A percentile compares a stretch with the other conserved stretches of the same genome.
Evolutionary conservation across 495 filamentous ascomycete species (phyloP).

Genomic region (Bryoglossum gracile): DNA sequence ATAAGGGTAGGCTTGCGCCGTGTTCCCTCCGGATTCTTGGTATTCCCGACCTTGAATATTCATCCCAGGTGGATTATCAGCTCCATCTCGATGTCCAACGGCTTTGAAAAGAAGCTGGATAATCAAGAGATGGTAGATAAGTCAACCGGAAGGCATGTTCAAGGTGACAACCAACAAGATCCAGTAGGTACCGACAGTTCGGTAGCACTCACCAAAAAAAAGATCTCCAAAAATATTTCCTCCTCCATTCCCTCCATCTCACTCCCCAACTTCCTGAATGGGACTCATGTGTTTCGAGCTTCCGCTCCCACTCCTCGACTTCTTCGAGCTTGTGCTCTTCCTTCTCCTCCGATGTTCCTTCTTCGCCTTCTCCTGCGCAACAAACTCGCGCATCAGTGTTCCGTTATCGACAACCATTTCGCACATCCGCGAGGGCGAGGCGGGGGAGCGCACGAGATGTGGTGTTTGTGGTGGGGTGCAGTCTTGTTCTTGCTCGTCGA

Average conservation of each 20-base stretch:
- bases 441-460: slow-evolving; percentile 14
- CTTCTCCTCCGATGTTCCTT: slow-evolving; percentile 14
- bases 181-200: no score
- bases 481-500: slow-evolving; percentile 24
- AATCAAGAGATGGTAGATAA: no score
- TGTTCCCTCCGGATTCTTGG: slow-evolving; percentile 7
- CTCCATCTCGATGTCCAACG: no score
- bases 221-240: no score
- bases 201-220: no score
- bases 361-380: slow-evolving; percentile 22
- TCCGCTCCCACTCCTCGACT: slow-evolving; percentile 18
- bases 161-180: no score
- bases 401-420: slow-evolving; percentile 19
- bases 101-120: no score
- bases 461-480: slow-evolving; percentile 21
- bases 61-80: no score
- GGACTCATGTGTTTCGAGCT: slow-evolving; percentile 22
- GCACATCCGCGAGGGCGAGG: slow-evolving; percentile 9
- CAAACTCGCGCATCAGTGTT: slow-evolving; percentile 19
- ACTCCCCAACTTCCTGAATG: slow-evolving; percentile 23
- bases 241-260: no score
- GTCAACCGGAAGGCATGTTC: no score
- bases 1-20: neutral
- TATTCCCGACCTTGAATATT: neutral
- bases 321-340: slow-evolving; percentile 11